Conservation (phyloP, 1,139 yeast genomes). For the Nakaseomyces bracarensis region DNA sequence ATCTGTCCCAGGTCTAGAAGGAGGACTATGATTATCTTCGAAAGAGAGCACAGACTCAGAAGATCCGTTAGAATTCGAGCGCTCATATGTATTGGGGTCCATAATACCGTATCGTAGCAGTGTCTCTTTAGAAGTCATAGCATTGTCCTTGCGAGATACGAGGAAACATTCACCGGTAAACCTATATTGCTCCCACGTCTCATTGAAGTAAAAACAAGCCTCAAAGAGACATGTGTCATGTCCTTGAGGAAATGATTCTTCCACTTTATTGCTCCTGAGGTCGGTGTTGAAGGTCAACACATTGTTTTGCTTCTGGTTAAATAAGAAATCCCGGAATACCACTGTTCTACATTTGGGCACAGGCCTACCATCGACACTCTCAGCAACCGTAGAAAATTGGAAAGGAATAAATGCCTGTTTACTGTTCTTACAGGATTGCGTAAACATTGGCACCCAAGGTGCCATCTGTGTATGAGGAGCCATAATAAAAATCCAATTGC, state of each 20-base stretch:
- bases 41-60: background rate
- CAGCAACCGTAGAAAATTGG: conserved; percentile 61
- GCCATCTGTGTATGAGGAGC: conserved; percentile 41
- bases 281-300: conserved; percentile 68
- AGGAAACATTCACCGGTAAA: conserved; percentile 52
- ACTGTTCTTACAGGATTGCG: conserved; percentile 43
- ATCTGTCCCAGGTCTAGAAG: background rate
- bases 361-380: conserved; percentile 41
- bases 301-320: conserved; percentile 59
- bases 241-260: conserved; percentile 38
- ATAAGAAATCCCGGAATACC: conserved; percentile 66
- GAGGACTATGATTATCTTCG: conserved; percentile 7
- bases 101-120: conserved; percentile 21
- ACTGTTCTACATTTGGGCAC: conserved; percentile 48
- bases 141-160: conserved; percentile 14
- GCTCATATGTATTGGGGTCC: conserved; percentile 24
- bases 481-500: background rate
- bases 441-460: conserved; percentile 61
- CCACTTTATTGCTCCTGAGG: conserved; percentile 54
- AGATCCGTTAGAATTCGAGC: background rate
- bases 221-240: conserved; percentile 43
- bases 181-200: conserved; percentile 58
- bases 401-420: conserved; percentile 45
- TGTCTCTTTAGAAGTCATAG: conserved; percentile 13
- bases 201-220: conserved; percentile 66